phyloP scores from a whole-genome alignment of 2,329 filamentous ascomycete species.

The Claviceps monticola region DNA sequence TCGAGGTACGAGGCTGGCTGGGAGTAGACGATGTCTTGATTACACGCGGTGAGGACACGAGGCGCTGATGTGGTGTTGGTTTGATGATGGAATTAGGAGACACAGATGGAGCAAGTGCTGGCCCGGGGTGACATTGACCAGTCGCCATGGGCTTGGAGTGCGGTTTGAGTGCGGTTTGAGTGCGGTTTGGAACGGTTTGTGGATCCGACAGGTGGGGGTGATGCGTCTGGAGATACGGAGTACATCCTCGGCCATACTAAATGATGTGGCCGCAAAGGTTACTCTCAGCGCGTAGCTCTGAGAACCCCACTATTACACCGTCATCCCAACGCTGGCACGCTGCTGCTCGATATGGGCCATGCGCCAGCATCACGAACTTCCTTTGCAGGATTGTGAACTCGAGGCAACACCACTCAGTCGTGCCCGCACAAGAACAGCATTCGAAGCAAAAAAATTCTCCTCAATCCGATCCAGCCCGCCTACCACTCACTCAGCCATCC shows the following conservation, averaged over 20 bases:
- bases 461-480: neutral
- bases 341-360: neutral
- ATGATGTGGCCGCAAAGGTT: neutral
- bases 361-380: neutral
- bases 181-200: neutral
- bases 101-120: neutral
- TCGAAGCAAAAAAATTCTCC: neutral
- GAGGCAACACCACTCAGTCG: too few relatives aligned
- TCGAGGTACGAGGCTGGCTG: neutral
- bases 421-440: too few relatives aligned
- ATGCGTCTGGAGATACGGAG: neutral
- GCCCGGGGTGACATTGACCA: neutral
- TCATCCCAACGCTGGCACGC: neutral
- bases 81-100: neutral
- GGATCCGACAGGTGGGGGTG: neutral
- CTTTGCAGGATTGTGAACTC: neutral
- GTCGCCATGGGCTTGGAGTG: neutral
- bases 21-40: neutral
- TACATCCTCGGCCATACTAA: neutral
- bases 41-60: neutral
- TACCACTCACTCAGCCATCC: neutral
- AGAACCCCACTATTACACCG: neutral
- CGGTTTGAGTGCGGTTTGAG: neutral
- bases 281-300: neutral
- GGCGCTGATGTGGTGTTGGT: neutral